Base-by-base conservation (phyloP, 192 early-diverging fungal species). In the Haplosporangium gracile region DNA sequence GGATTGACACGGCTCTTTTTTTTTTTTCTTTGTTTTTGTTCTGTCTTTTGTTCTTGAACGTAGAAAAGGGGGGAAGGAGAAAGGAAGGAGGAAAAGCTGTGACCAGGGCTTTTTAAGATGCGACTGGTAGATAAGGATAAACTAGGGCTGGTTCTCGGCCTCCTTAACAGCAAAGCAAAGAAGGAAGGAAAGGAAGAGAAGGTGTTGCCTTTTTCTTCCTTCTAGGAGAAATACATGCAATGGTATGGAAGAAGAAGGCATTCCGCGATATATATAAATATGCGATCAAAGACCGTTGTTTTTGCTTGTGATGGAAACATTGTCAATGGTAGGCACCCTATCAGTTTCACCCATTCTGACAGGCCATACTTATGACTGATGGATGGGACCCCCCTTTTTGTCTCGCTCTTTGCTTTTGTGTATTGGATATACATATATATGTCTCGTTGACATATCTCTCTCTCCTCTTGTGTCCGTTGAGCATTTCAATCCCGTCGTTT, bases 271-370 rank as follows among this genome's bases (percentile, higher is more conserved):
- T 51, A 22, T 51, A 36, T 36, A 36, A 36, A 36, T 36, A 36
- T 36, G 49, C 18, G 49, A 51, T 51, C 49, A 51, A 18, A 51
- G 49, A 51, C 49, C 18, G 4, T 51, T 18, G 15, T 51, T 51
- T 51, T 20, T 65, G 60, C 60, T 65, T 65, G 55, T 60, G 55
- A 60, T 60, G 55, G 55, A 60, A 57, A 57, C 55, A 57, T 26
- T 26, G n/a, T 57, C 55, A 24, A 10, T n/a, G 8, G n/a, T 7
- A 10, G 32, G 60, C 26, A 65, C 60, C 60, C 60, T 65, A 65
- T 32, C 29, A 65, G 60, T 65, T 29, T 34, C 55, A 60, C 55
- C n/a, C 55, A 15, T 10, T 26, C 55, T 60, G 55, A 60, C 55
- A 60, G 55, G n/a, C 24, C n/a, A 34, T 13, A 65, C 29, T 65